Conservation (phyloP, 257 asterid species). For the Cynanchum wilfordii region DNA sequence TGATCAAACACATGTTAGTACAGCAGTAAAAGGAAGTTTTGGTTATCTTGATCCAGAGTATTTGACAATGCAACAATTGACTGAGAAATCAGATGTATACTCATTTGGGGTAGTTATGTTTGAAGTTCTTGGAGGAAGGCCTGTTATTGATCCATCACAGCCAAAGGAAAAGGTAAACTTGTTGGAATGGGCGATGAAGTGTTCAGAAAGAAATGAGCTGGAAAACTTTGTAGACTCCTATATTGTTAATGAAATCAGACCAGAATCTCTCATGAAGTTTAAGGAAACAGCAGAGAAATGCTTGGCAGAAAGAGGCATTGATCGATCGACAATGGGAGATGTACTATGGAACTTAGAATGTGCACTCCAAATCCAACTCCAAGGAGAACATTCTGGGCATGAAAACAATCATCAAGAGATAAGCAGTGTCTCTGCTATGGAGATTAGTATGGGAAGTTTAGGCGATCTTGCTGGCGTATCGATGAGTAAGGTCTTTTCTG, state of each 20-base stretch:
- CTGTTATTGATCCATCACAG: constrained; percentile 35
- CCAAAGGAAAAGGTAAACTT: constrained; percentile 30
- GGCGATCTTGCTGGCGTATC: constrained; percentile 35
- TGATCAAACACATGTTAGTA: constrained; percentile 41
- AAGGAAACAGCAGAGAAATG: constrained; percentile 34
- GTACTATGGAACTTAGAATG: constrained; percentile 43
- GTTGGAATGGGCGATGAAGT: constrained; percentile 31
- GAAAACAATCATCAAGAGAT: not conserved
- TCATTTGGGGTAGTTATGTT: constrained; percentile 43
- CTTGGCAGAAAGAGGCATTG: constrained; percentile 31
- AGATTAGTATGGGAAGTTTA: constrained; percentile 26
- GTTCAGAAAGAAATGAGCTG: constrained; percentile 14
- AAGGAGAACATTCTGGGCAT: constrained; percentile 13
- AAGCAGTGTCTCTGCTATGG: constrained; percentile 16
- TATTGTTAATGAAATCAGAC: constrained; percentile 19
- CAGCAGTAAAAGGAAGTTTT: constrained; percentile 42
- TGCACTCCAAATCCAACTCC: constrained; percentile 30
- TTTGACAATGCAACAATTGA: constrained; percentile 32
- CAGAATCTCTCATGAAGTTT: constrained; percentile 29
- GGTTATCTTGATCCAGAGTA: constrained; percentile 45
- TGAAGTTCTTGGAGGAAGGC: constrained; percentile 38
- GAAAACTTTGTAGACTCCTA: constrained; percentile 26
- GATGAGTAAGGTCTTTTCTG: constrained; percentile 35
- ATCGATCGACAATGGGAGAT: constrained; percentile 40
- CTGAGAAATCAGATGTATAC: constrained; percentile 42